These are phyloP conservation scores for Russula sp. DNA, from an alignment of 768 basidiomycete genomes.

Conservation along the genomic window DNA sequence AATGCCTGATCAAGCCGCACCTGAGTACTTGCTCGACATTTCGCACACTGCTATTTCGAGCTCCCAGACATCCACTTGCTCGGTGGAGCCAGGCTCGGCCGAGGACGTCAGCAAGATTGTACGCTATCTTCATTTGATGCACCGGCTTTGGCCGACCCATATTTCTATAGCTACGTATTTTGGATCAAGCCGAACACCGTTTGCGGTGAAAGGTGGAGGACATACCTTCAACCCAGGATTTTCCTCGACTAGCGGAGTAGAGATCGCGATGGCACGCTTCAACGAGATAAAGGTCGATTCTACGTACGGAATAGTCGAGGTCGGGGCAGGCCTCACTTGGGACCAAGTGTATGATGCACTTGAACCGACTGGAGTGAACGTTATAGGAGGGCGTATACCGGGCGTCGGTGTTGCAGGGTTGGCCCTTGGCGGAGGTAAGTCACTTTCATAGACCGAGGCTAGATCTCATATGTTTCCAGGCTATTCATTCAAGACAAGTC, in stretches of 20 bases:
- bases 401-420: conserved; percentile 3
- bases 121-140: conserved; percentile 18
- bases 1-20: conserved; percentile 11
- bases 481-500: conserved; percentile 36
- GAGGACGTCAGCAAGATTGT: conserved; percentile 28
- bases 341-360: not conserved
- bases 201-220: conserved; percentile 5
- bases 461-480: conserved; percentile 30
- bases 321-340: conserved; percentile 9
- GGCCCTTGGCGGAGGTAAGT: conserved; percentile 25
- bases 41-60: conserved; percentile 9
- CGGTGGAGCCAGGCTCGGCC: conserved; percentile 28
- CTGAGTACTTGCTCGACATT: conserved; percentile 20
- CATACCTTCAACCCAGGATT: not conserved
- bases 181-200: not conserved
- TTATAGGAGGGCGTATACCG: not conserved
- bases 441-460: not conserved
- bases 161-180: not conserved
- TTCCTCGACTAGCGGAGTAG: not conserved
- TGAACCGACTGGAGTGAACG: not conserved
- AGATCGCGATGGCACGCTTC: conserved; percentile 1
- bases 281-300: not conserved
- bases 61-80: conserved; percentile 19
- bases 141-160: not conserved
- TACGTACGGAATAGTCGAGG: not conserved